A percentile compares a stretch with the other conserved stretches of the same genome.
phyloP scores from a whole-genome alignment of 2,329 filamentous ascomycete species.

The Fusarium palustre region DNA sequence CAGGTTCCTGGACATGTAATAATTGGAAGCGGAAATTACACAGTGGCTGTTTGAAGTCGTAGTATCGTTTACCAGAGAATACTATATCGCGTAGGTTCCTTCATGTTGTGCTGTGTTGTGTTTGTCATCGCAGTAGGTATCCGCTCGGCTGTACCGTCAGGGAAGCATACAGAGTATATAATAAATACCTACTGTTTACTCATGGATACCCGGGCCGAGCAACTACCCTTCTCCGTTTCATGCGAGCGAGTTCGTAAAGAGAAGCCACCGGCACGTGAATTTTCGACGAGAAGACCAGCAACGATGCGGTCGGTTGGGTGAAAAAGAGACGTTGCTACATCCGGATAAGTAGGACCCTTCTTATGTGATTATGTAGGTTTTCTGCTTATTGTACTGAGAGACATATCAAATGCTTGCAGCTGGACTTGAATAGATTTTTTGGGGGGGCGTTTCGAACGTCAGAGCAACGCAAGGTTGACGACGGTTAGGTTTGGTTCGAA shows the following conservation, averaged over 20 bases:
- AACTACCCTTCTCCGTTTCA: background rate
- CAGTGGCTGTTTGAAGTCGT: conserved; percentile 1
- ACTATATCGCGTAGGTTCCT: background rate
- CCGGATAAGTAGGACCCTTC: background rate
- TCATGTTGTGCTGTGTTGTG: conserved; percentile 21
- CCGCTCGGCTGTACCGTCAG: conserved; percentile 28
- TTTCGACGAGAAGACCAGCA: conserved; percentile 12
- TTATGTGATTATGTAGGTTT: conserved; percentile 29
- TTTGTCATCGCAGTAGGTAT: conserved; percentile 26
- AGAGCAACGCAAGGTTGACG: conserved; percentile 39
- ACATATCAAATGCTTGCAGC: background rate
- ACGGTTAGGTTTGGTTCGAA: conserved; percentile 5
- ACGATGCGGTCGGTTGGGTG: background rate
- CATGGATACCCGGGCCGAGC: background rate
- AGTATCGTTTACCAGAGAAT: conserved; percentile 2
- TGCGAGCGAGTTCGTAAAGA: conserved; percentile 20
- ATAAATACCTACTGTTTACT: background rate
- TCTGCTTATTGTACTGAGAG: conserved; percentile 19
- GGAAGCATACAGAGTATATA: background rate
- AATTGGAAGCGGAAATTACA: background rate
- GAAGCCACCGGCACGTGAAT: conserved; percentile 14
- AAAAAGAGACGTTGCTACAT: conserved; percentile 17
- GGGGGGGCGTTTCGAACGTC: conserved; percentile 18
- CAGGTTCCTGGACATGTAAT: background rate
- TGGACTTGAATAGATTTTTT: conserved; percentile 5